A percentile compares a stretch with the other conserved stretches of the same genome.
These are phyloP conservation scores for Rhynchospora breviuscula DNA, from an alignment of 176 grass and related monocot species.

Conservation along the genomic window DNA sequence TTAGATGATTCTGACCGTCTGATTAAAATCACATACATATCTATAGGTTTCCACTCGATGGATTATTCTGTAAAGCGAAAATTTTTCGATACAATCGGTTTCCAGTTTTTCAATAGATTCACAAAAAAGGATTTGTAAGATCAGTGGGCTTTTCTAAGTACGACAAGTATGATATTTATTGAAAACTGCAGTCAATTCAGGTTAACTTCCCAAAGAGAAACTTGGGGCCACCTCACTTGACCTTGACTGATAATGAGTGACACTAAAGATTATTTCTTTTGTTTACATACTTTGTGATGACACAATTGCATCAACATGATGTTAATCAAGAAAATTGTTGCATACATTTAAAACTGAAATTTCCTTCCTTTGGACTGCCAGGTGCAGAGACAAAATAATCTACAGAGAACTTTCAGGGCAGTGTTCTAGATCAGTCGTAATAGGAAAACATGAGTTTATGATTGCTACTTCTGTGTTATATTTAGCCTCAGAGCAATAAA, in stretches of 20 bases:
- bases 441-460: neutral
- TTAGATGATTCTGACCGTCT: too few species aligned
- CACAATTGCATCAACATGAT: neutral
- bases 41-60: too few species aligned
- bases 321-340: neutral
- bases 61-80: neutral
- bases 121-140: neutral
- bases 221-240: neutral
- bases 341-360: neutral
- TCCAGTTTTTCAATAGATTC: neutral
- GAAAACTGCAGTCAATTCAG: neutral
- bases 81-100: neutral
- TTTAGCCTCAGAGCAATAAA: neutral
- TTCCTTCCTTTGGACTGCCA: neutral
- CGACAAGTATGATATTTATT: neutral
- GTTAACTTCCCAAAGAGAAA: neutral
- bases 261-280: neutral
- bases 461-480: neutral
- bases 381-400: neutral
- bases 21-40: too few species aligned
- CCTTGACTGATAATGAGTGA: neutral
- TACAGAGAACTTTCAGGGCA: neutral
- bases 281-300: neutral
- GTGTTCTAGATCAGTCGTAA: neutral
- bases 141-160: neutral